Evolutionary conservation across 805 yeast species (phyloP).

Genomic region (Wickerhamiella shivajii): DNA sequence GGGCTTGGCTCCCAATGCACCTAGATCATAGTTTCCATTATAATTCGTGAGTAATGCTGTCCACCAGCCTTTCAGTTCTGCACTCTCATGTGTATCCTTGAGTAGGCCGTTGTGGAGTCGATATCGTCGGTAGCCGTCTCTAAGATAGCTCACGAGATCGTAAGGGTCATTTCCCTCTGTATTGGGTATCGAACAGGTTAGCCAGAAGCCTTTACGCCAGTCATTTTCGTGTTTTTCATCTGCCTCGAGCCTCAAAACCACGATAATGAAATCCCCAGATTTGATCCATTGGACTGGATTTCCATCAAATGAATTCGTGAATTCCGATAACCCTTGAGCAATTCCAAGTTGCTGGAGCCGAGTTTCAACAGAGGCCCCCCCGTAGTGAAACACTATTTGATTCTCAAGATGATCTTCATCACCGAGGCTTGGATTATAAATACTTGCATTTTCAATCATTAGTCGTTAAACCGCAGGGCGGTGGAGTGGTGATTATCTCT

Average conservation of each 20-base stretch:
- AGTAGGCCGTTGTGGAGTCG: constrained; percentile 5
- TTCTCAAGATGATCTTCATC: constrained; percentile 14
- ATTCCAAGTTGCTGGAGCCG: constrained; percentile 15
- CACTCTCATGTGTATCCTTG: not conserved
- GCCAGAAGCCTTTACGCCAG: constrained; percentile 20
- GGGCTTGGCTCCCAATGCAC: constrained; percentile 2
- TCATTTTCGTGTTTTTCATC: constrained; percentile 1
- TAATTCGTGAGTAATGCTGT: constrained; percentile 4
- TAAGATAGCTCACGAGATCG: not conserved
- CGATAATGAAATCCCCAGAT: constrained; percentile 5
- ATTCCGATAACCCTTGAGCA: constrained; percentile 18
- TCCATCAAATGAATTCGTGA: constrained; percentile 16
- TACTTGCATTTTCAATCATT: too few relatives aligned
- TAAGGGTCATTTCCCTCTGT: constrained; percentile 6
- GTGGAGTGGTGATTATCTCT: too few relatives aligned
- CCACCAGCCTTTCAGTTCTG: constrained; percentile 7
- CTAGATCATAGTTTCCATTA: not conserved
- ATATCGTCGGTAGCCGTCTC: constrained; percentile 8
- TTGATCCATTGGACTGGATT: constrained; percentile 9
- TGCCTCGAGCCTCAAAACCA: constrained; percentile 7
- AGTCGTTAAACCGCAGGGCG: too few relatives aligned
- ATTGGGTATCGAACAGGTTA: constrained; percentile 11
- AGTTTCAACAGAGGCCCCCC: constrained; percentile 2
- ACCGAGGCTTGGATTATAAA: constrained; percentile 18
- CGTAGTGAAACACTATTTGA: constrained; percentile 14